Evolutionary conservation across 495 filamentous ascomycete genomes (phyloP).

Genomic region (Melanomma pulvis-pyrius): DNA sequence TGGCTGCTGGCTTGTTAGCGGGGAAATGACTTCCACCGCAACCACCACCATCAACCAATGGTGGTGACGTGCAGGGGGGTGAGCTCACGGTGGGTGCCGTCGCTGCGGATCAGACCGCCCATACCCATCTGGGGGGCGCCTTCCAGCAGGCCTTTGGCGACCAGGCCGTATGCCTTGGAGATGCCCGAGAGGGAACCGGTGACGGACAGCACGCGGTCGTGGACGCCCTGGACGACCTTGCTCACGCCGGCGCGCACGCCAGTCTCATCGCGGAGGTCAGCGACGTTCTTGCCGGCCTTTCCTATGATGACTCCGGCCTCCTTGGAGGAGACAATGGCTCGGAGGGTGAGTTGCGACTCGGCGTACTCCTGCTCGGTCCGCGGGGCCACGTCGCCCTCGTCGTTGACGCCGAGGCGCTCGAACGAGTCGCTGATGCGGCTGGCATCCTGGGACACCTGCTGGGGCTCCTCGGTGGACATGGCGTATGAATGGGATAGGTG

Average conservation of each 20-base stretch:
- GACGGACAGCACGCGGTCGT: conserved; percentile 94
- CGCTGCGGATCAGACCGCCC: conserved; percentile 81
- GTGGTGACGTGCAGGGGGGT: not conserved
- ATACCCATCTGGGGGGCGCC: conserved; percentile 93
- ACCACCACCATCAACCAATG: not conserved
- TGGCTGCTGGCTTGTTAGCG: conserved; percentile 58
- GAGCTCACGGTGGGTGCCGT: conserved; percentile 90
- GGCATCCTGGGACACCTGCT: conserved; percentile 35
- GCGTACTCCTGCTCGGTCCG: conserved; percentile 93
- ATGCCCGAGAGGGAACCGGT: conserved; percentile 84
- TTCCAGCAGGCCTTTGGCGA: conserved; percentile 86
- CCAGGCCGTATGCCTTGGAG: conserved; percentile 88
- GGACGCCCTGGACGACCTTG: conserved; percentile 96
- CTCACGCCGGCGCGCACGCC: conserved; percentile 97
- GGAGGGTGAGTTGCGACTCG: conserved; percentile 83
- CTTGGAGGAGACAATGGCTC: conserved; percentile 97
- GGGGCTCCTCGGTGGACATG: conserved; percentile 46
- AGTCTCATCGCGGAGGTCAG: conserved; percentile 93
- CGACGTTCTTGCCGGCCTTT: conserved; percentile 97
- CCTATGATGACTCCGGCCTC: conserved; percentile 98
- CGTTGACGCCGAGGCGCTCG: conserved; percentile 37
- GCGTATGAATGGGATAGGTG: conserved; percentile 35
- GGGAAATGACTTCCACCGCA: not conserved
- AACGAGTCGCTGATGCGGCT: conserved; percentile 40
- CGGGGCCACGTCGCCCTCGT: conserved; percentile 41